These are phyloP conservation scores for Papiliotrema flavescens DNA, from an alignment of 1,284 basidiomycete genomes.

Conservation along the genomic window DNA sequence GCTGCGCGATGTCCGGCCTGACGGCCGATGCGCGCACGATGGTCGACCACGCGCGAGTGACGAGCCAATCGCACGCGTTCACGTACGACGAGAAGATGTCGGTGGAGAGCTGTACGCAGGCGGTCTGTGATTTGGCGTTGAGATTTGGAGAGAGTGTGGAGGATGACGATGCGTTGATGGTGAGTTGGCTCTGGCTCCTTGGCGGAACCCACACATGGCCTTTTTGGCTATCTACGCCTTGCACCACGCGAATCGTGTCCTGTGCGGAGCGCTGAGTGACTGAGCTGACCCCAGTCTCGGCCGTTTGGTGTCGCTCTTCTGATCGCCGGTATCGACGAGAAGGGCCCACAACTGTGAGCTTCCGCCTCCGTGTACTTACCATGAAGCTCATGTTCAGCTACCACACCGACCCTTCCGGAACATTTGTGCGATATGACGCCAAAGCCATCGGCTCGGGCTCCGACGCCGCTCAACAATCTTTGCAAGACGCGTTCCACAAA, in stretches of 20 bases:
- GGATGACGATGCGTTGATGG: conserved; percentile 97
- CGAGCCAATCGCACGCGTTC: conserved; percentile 92
- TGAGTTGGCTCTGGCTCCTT: conserved; percentile 37
- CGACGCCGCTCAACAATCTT: conserved; percentile 93
- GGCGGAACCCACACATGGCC: not conserved
- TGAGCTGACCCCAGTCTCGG: conserved; percentile 60
- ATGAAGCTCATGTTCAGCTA: conserved; percentile 55
- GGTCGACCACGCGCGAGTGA: conserved; percentile 99
- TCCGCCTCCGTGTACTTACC: not conserved
- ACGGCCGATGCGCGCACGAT: conserved; percentile 98
- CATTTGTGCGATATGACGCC: conserved; percentile 93
- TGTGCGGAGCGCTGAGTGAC: too few species aligned
- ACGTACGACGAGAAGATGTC: conserved; percentile 97
- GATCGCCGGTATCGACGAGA: conserved; percentile 94
- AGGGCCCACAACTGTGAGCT: conserved; percentile 84
- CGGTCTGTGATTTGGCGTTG: conserved; percentile 94
- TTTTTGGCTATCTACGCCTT: too few species aligned
- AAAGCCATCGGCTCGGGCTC: conserved; percentile 98
- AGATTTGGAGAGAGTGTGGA: conserved; percentile 98
- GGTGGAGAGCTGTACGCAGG: conserved; percentile 95
- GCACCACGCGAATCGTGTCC: too few species aligned
- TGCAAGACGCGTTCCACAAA: conserved; percentile 97
- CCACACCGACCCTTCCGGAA: conserved; percentile 99
- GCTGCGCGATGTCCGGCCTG: conserved; percentile 96
- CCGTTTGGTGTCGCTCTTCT: conserved; percentile 97